A percentile compares a stretch with the other conserved stretches of the same genome.
Conservation (phyloP, 108 stramenopile genomes). For the Fragilaria crotonensis region DNA sequence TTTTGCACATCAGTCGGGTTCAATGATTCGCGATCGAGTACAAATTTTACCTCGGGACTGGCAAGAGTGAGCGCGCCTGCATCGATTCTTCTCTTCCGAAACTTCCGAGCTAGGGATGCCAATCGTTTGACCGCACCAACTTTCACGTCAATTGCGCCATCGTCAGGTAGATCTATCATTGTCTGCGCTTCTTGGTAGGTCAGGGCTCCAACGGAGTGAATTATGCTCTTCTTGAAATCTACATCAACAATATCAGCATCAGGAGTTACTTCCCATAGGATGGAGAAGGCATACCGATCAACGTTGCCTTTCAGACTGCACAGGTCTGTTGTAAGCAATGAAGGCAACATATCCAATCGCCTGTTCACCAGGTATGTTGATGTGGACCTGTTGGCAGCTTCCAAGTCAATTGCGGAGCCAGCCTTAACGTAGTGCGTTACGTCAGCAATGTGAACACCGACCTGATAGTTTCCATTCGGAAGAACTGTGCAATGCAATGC, state of each 20-base stretch:
- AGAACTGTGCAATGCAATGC: constrained; percentile 91
- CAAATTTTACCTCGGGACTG: constrained; percentile 97
- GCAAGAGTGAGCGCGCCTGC: constrained; percentile 97
- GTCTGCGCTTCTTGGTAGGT: constrained; percentile 97
- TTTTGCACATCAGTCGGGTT: constrained; percentile 97
- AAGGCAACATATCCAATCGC: constrained; percentile 97
- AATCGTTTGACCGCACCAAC: constrained; percentile 84
- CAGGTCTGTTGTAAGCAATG: constrained; percentile 88
- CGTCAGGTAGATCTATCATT: constrained; percentile 82
- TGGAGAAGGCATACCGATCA: constrained; percentile 92
- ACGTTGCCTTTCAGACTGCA: constrained; percentile 92
- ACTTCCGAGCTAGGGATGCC: constrained; percentile 75
- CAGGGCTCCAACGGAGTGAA: constrained; percentile 90
- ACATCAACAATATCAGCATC: constrained; percentile 82
- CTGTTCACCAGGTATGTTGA: constrained; percentile 97
- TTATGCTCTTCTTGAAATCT: constrained; percentile 90
- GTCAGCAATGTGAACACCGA: constrained; percentile 99
- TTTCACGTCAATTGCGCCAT: constrained; percentile 53
- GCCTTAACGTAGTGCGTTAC: constrained; percentile 96
- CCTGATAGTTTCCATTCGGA: constrained; percentile 88
- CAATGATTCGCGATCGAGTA: constrained; percentile 91
- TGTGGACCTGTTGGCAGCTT: constrained; percentile 93
- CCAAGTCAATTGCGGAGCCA: constrained; percentile 89
- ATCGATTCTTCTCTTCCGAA: constrained; percentile 81
- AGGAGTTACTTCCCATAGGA: constrained; percentile 87